A percentile compares a stretch with the other conserved stretches of the same genome.
These are phyloP conservation scores for Pestalotiopsis sp. DNA, from an alignment of 2,329 filamentous ascomycete species.

Conservation along the genomic window DNA sequence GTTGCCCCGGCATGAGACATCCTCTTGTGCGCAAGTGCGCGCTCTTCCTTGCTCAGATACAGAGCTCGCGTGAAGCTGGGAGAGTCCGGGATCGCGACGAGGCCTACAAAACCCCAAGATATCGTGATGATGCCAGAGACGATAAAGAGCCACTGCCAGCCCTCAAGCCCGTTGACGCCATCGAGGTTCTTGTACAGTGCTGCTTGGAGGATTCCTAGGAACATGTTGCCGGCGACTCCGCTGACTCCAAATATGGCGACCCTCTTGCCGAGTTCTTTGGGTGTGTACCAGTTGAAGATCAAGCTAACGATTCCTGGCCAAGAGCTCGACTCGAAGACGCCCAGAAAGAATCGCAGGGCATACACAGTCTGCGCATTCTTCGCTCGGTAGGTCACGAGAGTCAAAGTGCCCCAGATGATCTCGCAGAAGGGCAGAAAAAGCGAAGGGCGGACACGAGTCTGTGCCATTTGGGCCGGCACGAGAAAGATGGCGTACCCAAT, in stretches of 20 bases:
- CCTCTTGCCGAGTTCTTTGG: conserved; percentile 40
- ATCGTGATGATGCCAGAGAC: conserved; percentile 44
- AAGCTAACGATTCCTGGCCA: conserved; percentile 41
- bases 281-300: conserved; percentile 62
- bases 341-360: conserved; percentile 46
- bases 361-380: conserved; percentile 40
- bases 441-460: conserved; percentile 43
- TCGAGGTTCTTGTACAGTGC: conserved; percentile 41
- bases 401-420: conserved; percentile 39
- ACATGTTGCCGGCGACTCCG: conserved; percentile 46
- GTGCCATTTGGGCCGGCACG: conserved; percentile 43
- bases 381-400: conserved; percentile 24
- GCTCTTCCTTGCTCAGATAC: conserved; percentile 21
- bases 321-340: conserved; percentile 35
- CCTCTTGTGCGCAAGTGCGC: conserved; percentile 18
- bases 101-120: conserved; percentile 40
- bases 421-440: conserved; percentile 45
- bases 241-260: conserved; percentile 47
- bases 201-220: conserved; percentile 46
- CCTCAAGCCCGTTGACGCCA: conserved; percentile 7
- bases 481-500: conserved; percentile 20
- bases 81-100: conserved; percentile 39
- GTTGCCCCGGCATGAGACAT: conserved; percentile 20
- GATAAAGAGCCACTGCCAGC: conserved; percentile 10
- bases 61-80: conserved; percentile 27